phyloP scores from a whole-genome alignment of 2,329 filamentous ascomycete genomes.

The Monilinia polystroma region DNA sequence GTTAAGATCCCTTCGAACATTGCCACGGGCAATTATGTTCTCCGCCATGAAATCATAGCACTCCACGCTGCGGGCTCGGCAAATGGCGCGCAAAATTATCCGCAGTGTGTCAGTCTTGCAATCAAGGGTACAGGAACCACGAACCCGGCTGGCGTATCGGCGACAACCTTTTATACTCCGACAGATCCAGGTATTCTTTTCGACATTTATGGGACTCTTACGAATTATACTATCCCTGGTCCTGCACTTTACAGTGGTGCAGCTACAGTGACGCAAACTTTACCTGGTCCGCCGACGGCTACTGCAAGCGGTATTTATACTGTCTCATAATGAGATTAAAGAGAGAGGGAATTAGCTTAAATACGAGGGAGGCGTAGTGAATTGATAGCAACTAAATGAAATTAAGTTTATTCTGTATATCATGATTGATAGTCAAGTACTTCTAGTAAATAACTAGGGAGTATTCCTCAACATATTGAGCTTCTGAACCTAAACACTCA shows the following conservation, averaged over 20 bases:
- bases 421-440: not conserved
- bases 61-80: constrained; percentile 36
- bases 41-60: constrained; percentile 48
- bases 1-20: constrained; percentile 48
- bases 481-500: not conserved
- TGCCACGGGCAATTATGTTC: constrained; percentile 50
- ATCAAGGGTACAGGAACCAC: constrained; percentile 46
- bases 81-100: constrained; percentile 51
- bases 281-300: constrained; percentile 30
- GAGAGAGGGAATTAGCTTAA: not conserved
- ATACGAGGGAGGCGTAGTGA: not conserved
- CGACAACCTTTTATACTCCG: constrained; percentile 44
- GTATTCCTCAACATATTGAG: not conserved
- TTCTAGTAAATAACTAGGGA: not conserved
- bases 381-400: not conserved
- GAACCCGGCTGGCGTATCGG: constrained; percentile 42
- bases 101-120: constrained; percentile 51
- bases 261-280: constrained; percentile 28
- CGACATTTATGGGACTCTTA: constrained; percentile 42
- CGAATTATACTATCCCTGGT: constrained; percentile 41
- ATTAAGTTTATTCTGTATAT: not conserved
- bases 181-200: constrained; percentile 46
- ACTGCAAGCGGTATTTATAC: constrained; percentile 28
- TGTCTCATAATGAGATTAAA: constrained; percentile 13
- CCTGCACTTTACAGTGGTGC: constrained; percentile 39